These are phyloP conservation scores for Pleurotus platypus DNA, from an alignment of 768 basidiomycete species.

Conservation along the genomic window DNA sequence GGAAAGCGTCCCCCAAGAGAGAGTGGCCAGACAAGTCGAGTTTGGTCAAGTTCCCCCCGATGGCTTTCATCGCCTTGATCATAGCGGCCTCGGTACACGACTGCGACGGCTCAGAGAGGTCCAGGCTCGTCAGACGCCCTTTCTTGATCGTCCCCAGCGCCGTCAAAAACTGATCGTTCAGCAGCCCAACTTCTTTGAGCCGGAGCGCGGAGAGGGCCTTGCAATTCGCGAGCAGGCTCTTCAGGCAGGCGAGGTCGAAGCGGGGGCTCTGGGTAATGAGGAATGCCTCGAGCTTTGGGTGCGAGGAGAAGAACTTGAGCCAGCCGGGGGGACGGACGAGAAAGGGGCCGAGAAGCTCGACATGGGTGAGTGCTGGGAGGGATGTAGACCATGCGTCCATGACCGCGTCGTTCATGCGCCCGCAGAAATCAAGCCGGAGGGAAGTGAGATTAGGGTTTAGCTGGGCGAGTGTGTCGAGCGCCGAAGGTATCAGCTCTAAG, in stretches of 20 bases:
- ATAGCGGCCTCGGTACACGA: slow-evolving; percentile 51
- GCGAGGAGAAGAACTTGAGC: slow-evolving; percentile 67
- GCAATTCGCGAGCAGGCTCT: slow-evolving; percentile 53
- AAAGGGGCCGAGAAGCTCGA: slow-evolving; percentile 88
- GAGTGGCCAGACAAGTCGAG: slow-evolving; percentile 74
- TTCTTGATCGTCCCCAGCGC: slow-evolving; percentile 45
- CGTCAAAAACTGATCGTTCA: slow-evolving; percentile 63
- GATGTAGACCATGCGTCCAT: slow-evolving; percentile 55
- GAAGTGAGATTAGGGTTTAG: slow-evolving; percentile 83
- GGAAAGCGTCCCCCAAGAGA: slow-evolving; percentile 54
- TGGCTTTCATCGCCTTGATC: slow-evolving; percentile 49
- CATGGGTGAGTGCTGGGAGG: slow-evolving; percentile 60
- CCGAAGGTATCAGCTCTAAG: slow-evolving; percentile 64
- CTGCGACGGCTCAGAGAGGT: slow-evolving; percentile 56
- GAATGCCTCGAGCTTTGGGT: slow-evolving; percentile 65
- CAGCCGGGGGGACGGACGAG: slow-evolving; percentile 74
- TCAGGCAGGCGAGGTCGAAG: slow-evolving; percentile 70
- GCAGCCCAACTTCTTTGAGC: slow-evolving; percentile 71
- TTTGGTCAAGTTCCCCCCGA: slow-evolving; percentile 54
- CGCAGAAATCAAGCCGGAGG: slow-evolving; percentile 84
- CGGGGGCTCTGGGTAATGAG: slow-evolving; percentile 83
- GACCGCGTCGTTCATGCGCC: slow-evolving; percentile 66
- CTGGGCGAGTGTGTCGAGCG: slow-evolving; percentile 64
- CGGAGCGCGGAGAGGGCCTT: slow-evolving; percentile 61
- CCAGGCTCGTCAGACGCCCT: slow-evolving; percentile 50